Evolutionary conservation across 169 alveolate species (phyloP), one percentile per base, ranked within the genome.

Genomic region (Plasmodium blacklocki): DNA sequence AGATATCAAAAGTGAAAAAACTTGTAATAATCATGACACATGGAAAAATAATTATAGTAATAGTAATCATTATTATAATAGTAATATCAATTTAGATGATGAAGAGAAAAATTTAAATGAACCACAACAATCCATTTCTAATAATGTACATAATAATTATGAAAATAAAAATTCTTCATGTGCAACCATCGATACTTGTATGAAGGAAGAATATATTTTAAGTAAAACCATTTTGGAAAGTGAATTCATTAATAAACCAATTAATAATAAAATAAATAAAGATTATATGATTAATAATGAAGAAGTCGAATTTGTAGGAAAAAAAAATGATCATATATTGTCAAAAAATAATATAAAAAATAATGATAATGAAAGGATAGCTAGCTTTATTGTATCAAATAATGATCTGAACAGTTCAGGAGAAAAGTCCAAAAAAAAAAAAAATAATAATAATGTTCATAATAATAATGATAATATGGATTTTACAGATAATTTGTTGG

Each of bases 101-200:
- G n/a, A 39, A 39, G 11, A 39, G 7, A 39, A 39, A 39, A 39
- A 5, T 39, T 39, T 39, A 39, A 39, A 39, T 39, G 47, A 39
- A 39, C 47, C 47, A 39, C 47, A 39, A 5, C 47, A 6, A n/a
- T 11, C 7, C 21, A 52, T 52, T 52, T 15, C 19, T 7, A 52
- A 52, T 52, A 15, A 52, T 52, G 21, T 15, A 52, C 62, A 52
- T n/a, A 52, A 52, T n/a, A 52, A 52, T 52, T 59, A 59, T 59
- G 68, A 64, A 64, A 64, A 64, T 12, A 64, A 64, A 29, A 11
- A 64, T 64, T 64, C 73, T 23, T 64, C 54, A 12, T 64, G 73
- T 26, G 50, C 18, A 29, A 26, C n/a, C 4, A 11, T 12, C 7
- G 52, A 64, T 64, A 26, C 50, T 11, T 12, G 32, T 12, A 26